Conservation (phyloP, 1,139 yeast genomes). For the Waltiozyma sp. region DNA sequence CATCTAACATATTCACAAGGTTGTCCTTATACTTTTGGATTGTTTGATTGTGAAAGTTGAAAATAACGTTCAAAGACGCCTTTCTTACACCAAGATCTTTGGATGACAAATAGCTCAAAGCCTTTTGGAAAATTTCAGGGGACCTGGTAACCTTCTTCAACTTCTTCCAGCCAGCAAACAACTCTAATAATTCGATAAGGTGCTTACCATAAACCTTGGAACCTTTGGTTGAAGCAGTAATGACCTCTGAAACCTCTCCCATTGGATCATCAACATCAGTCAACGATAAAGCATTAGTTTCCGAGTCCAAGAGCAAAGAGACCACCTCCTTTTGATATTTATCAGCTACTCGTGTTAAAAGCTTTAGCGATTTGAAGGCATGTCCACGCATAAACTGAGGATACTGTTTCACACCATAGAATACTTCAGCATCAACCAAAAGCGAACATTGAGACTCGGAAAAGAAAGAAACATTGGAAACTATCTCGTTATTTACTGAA, state of each 20-base stretch:
- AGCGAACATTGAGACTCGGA: constrained; percentile 12
- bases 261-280: constrained; percentile 20
- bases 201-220: constrained; percentile 34
- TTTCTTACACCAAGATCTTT: constrained; percentile 56
- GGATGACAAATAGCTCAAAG: constrained; percentile 51
- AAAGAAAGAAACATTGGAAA: constrained; percentile 14
- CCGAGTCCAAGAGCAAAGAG: constrained; percentile 36
- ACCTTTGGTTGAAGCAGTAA: not conserved
- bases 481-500: constrained; percentile 11
- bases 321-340: constrained; percentile 42
- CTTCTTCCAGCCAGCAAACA: constrained; percentile 56
- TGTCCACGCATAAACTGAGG: constrained; percentile 35
- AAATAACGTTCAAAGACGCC: constrained; percentile 60
- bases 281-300: constrained; percentile 15
- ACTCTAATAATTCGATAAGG: constrained; percentile 43
- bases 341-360: constrained; percentile 61
- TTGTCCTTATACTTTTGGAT: constrained; percentile 64
- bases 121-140: constrained; percentile 40
- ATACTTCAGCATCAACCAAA: constrained; percentile 8
- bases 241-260: not conserved
- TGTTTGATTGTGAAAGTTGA: constrained; percentile 50
- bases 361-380: constrained; percentile 37
- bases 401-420: constrained; percentile 5
- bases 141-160: constrained; percentile 44
- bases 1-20: constrained; percentile 67